phyloP scores from a whole-genome alignment of 169 alveolate genomes.

The Ichthyophthirius multifiliis region DNA sequence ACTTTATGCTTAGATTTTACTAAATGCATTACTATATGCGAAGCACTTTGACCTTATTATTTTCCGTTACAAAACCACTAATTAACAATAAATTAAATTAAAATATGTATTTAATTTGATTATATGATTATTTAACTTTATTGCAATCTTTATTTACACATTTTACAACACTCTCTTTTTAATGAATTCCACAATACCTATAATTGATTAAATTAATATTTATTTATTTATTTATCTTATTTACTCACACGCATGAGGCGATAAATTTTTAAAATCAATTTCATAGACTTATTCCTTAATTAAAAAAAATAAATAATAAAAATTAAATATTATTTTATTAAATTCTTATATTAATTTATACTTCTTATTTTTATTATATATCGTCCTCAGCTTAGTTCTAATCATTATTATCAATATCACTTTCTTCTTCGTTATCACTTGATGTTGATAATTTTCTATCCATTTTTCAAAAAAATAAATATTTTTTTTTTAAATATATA shows the following conservation, averaged over 20 bases:
- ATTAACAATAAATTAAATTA: background rate
- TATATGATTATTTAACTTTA: background rate
- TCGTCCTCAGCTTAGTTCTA: background rate
- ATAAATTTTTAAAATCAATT: constrained; percentile 29
- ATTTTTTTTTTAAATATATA: too few species aligned
- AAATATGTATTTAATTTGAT: background rate
- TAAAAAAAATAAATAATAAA: background rate
- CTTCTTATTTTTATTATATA: background rate
- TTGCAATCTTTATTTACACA: constrained; percentile 37
- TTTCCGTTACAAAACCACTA: constrained; percentile 57
- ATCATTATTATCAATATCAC: background rate
- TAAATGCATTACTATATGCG: constrained; percentile 56
- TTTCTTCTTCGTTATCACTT: background rate
- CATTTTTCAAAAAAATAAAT: too few species aligned
- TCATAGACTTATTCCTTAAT: background rate
- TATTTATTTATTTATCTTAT: background rate
- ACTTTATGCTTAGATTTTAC: constrained; percentile 60
- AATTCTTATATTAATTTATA: too few species aligned
- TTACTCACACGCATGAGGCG: constrained; percentile 44
- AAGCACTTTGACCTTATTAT: constrained; percentile 32
- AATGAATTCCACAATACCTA: constrained; percentile 59
- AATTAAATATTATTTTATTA: too few species aligned
- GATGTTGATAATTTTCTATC: too few species aligned
- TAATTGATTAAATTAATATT: background rate
- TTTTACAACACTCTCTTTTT: constrained; percentile 31